Percentiles rank a stretch among this genome's conserved stretches.
These are phyloP conservation scores for Rhodotorula sp. DNA, from an alignment of 1,284 basidiomycete species.

Conservation along the genomic window DNA sequence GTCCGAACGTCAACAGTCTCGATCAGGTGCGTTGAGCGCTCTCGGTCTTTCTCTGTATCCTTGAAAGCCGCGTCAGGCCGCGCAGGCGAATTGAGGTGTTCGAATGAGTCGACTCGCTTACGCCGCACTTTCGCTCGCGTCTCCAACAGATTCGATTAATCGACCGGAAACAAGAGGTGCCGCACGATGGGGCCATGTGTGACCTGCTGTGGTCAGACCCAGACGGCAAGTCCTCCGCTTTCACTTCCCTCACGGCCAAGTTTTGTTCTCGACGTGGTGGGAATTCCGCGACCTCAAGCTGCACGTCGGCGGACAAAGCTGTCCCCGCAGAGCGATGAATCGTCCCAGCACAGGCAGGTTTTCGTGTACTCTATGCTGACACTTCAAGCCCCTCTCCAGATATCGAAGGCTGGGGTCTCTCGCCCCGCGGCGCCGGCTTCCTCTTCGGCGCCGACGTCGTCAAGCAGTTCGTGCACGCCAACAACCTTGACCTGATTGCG, in stretches of 20 bases:
- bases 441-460: constrained; percentile 93
- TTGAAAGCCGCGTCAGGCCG: no score
- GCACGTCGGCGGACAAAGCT: no score
- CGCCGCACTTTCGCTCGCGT: no score
- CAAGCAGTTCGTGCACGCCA: constrained; percentile 81
- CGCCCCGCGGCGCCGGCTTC: constrained; percentile 93
- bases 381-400: constrained; percentile 55
- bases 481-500: constrained; percentile 91
- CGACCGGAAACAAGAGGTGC: constrained; percentile 96
- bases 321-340: no score
- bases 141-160: constrained; percentile 80
- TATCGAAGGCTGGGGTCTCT: constrained; percentile 90
- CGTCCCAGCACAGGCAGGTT: no score
- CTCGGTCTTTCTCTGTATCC: no score
- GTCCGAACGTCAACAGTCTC: constrained; percentile 75
- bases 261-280: no score
- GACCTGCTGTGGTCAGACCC: constrained; percentile 98
- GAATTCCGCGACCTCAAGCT: no score
- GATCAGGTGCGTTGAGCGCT: constrained; percentile 67
- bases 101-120: no score
- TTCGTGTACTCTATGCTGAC: background rate
- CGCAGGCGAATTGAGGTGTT: background rate
- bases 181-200: constrained; percentile 99
- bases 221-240: constrained; percentile 62
- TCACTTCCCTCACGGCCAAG: background rate